These are phyloP conservation scores for Penicillium sp. DNA, from an alignment of 2,329 filamentous ascomycete genomes.

Conservation along the genomic window DNA sequence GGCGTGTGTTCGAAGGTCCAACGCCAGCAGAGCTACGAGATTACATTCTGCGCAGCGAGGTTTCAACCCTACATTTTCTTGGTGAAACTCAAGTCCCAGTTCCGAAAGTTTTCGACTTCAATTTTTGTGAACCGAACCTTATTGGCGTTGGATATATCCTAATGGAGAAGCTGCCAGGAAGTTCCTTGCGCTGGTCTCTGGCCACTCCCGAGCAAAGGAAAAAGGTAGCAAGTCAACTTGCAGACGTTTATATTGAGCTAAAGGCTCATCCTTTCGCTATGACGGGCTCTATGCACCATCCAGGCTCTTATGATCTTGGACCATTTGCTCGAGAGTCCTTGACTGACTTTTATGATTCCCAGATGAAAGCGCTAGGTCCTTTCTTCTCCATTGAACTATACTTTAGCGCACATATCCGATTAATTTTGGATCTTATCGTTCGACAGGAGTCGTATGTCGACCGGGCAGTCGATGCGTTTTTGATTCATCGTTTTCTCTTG, in stretches of 20 bases:
- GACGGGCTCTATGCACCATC: slow-evolving; percentile 11
- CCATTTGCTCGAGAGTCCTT: slow-evolving; percentile 37
- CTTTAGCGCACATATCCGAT: slow-evolving; percentile 27
- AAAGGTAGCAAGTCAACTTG: not conserved
- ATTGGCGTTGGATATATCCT: slow-evolving; percentile 40
- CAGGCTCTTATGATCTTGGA: slow-evolving; percentile 25
- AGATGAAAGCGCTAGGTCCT: slow-evolving; percentile 28
- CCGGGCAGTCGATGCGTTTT: slow-evolving; percentile 32
- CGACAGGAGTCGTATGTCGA: slow-evolving; percentile 27
- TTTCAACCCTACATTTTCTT: slow-evolving; percentile 40
- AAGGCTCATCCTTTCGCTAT: not conserved
- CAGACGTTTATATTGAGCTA: not conserved
- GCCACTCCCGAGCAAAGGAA: not conserved
- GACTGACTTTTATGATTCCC: slow-evolving; percentile 26
- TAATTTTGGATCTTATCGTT: slow-evolving; percentile 35
- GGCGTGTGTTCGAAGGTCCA: slow-evolving; percentile 38
- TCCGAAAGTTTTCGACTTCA: slow-evolving; percentile 37
- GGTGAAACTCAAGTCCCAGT: slow-evolving; percentile 32
- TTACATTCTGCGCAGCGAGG: slow-evolving; percentile 37
- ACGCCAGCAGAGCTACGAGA: slow-evolving; percentile 26
- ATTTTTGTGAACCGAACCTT: slow-evolving; percentile 28
- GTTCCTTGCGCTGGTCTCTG: slow-evolving; percentile 6
- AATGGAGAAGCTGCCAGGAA: slow-evolving; percentile 40
- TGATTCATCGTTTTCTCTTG: slow-evolving; percentile 41
- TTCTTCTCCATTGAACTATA: slow-evolving; percentile 35